Evolutionary conservation across 2,329 filamentous ascomycete species (phyloP).

Genomic region (Pseudogymnoascus sp.): DNA sequence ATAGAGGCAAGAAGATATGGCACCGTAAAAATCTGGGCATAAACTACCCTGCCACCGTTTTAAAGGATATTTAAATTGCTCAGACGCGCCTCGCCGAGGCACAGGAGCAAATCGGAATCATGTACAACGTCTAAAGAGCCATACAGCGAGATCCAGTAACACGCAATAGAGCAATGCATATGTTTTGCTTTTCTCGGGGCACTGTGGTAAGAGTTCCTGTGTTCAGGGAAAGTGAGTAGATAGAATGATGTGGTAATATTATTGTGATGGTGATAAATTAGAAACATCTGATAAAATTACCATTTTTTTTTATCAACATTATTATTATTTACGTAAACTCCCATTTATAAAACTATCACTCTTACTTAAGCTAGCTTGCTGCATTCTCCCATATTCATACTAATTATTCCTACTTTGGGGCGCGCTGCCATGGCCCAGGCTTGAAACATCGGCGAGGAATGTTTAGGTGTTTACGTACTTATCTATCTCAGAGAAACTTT

Average conservation of each 20-base stretch:
- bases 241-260: too few species aligned
- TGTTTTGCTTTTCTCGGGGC: not conserved
- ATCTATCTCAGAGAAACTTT: not conserved
- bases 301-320: not conserved
- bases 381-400: not conserved
- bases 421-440: not conserved
- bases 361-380: not conserved
- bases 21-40: too few species aligned
- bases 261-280: too few species aligned
- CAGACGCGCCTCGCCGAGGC: too few species aligned
- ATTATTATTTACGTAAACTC: not conserved
- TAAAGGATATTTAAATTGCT: too few species aligned
- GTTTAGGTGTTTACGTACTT: too few species aligned
- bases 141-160: too few species aligned
- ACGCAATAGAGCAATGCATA: too few species aligned
- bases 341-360: not conserved
- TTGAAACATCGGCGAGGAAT: not conserved
- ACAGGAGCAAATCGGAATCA: too few species aligned
- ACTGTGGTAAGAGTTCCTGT: not conserved
- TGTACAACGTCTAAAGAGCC: too few species aligned
- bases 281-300: not conserved
- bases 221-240: not conserved
- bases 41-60: too few species aligned
- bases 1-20: not conserved
- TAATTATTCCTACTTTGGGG: not conserved